These are phyloP conservation scores for Fusarium incarnatum DNA, from an alignment of 2,329 filamentous ascomycete genomes.

Conservation along the genomic window DNA sequence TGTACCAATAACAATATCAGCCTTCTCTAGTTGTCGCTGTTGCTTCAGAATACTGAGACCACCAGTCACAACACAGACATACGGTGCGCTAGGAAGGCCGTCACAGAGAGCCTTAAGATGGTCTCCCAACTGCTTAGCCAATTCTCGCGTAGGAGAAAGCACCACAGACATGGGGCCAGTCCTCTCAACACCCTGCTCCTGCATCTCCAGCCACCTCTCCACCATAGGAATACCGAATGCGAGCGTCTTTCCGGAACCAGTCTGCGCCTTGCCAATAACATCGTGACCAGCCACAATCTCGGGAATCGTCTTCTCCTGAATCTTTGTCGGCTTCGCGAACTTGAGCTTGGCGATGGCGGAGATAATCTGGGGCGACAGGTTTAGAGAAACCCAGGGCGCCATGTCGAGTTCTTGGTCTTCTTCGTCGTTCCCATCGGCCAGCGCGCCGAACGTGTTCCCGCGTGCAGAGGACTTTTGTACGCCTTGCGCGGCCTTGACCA, in stretches of 20 bases:
- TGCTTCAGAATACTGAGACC: constrained; percentile 96
- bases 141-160: constrained; percentile 89
- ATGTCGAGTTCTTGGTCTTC: constrained; percentile 72
- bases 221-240: constrained; percentile 95
- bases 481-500: constrained; percentile 52
- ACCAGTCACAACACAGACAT: constrained; percentile 90
- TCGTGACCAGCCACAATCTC: constrained; percentile 86
- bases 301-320: constrained; percentile 84
- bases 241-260: constrained; percentile 95
- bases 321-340: constrained; percentile 83
- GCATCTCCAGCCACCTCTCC: constrained; percentile 77
- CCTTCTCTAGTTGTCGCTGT: constrained; percentile 82
- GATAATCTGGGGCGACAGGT: constrained; percentile 77
- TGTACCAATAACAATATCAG: constrained; percentile 93
- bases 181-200: constrained; percentile 49
- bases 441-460: constrained; percentile 64
- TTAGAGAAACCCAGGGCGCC: constrained; percentile 80
- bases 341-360: constrained; percentile 81
- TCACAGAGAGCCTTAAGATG: constrained; percentile 83
- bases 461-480: constrained; percentile 55
- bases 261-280: constrained; percentile 94
- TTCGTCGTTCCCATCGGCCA: constrained; percentile 66
- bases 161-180: constrained; percentile 78
- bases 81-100: constrained; percentile 69
- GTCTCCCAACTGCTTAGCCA: constrained; percentile 89